phyloP scores from a whole-genome alignment of 2,329 filamentous ascomycete genomes.

The Colletotrichum endophyticum region DNA sequence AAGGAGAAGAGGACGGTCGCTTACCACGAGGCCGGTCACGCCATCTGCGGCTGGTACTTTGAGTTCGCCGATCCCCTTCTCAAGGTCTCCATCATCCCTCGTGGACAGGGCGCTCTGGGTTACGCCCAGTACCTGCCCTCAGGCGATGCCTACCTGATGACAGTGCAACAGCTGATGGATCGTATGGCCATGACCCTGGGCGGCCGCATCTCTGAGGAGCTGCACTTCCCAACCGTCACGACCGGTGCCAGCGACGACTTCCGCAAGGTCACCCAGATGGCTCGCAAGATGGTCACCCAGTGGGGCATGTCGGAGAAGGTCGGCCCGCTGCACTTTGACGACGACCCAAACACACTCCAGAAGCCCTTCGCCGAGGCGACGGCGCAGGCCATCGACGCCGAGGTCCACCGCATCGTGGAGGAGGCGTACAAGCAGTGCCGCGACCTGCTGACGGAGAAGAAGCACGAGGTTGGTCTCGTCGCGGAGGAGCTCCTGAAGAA shows the following conservation, averaged over 20 bases:
- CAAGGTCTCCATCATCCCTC: slow-evolving; percentile 98
- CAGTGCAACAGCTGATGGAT: slow-evolving; percentile 93
- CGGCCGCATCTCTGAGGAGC: slow-evolving; percentile 91
- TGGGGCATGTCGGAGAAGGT: slow-evolving; percentile 98
- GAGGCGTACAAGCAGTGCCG: slow-evolving; percentile 92
- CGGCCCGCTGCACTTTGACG: slow-evolving; percentile 89
- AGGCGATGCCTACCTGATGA: slow-evolving; percentile 94
- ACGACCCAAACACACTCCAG: slow-evolving; percentile 79
- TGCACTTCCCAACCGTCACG: slow-evolving; percentile 96
- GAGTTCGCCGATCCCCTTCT: slow-evolving; percentile 94
- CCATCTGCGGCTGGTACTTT: slow-evolving; percentile 98
- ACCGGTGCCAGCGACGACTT: slow-evolving; percentile 96
- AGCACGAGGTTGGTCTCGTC: slow-evolving; percentile 84
- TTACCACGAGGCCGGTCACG: slow-evolving; percentile 97
- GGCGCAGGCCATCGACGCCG: slow-evolving; percentile 87
- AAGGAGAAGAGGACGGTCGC: slow-evolving; percentile 95
- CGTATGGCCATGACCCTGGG: slow-evolving; percentile 99
- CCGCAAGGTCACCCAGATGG: slow-evolving; percentile 97
- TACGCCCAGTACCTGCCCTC: slow-evolving; percentile 97
- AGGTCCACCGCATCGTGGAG: slow-evolving; percentile 91
- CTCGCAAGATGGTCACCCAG: slow-evolving; percentile 97
- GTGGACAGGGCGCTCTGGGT: slow-evolving; percentile 89
- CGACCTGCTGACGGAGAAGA: slow-evolving; percentile 82
- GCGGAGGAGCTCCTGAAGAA: slow-evolving; percentile 92
- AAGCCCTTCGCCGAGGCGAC: slow-evolving; percentile 98